These are phyloP conservation scores for Retiboletus fuscus DNA, from an alignment of 1,284 basidiomycete species.

Conservation along the genomic window DNA sequence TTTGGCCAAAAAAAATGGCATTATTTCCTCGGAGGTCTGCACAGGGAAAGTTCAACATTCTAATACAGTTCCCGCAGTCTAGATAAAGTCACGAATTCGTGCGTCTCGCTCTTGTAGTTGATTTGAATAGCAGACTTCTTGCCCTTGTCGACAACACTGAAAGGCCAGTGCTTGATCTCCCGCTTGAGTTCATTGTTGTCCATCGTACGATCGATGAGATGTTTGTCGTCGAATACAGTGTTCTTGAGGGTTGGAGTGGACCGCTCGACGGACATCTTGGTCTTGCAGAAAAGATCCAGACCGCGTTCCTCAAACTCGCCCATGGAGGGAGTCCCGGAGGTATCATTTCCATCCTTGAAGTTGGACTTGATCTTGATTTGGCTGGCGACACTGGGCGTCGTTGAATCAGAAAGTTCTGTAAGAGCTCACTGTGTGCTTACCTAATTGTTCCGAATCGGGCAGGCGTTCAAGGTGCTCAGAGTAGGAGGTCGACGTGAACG, in stretches of 20 bases:
- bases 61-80: neutral
- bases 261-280: no score
- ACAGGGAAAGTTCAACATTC: conserved; percentile 10
- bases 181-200: conserved; percentile 83
- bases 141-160: conserved; percentile 81
- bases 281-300: no score
- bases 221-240: conserved; percentile 98
- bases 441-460: no score
- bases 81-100: conserved; percentile 76
- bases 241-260: conserved; percentile 88
- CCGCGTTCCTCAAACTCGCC: no score
- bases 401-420: no score
- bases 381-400: no score
- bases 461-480: no score
- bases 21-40: conserved; percentile 90
- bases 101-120: conserved; percentile 86
- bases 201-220: conserved; percentile 91
- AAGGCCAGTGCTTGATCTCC: conserved; percentile 92
- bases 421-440: no score
- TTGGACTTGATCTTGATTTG: no score
- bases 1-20: conserved; percentile 93
- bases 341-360: no score
- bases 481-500: no score
- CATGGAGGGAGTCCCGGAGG: no score
- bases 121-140: conserved; percentile 92